These are phyloP conservation scores for Metarhizium humberi DNA, from an alignment of 2,329 filamentous ascomycete species.

Conservation along the genomic window DNA sequence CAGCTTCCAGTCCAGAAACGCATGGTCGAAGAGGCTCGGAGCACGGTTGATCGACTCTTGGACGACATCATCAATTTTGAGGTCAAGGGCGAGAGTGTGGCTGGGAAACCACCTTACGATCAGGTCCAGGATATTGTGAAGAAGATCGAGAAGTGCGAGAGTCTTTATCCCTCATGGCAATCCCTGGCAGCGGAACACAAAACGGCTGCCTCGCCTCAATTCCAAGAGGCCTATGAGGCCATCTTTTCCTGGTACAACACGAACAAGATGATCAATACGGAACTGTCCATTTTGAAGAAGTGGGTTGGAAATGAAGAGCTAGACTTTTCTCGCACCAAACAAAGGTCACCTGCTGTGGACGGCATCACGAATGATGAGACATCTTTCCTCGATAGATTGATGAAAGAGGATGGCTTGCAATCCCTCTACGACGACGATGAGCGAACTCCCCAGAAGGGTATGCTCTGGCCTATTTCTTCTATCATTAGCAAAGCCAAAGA, in stretches of 20 bases:
- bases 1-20: slow-evolving; percentile 77
- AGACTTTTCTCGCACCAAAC: slow-evolving; percentile 72
- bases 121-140: slow-evolving; percentile 85
- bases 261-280: slow-evolving; percentile 89
- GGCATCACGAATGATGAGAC: slow-evolving; percentile 76
- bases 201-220: slow-evolving; percentile 65
- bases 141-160: slow-evolving; percentile 84
- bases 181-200: slow-evolving; percentile 69
- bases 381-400: slow-evolving; percentile 84
- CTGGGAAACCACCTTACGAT: slow-evolving; percentile 75
- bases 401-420: slow-evolving; percentile 92
- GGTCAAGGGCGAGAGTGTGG: slow-evolving; percentile 88
- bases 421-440: slow-evolving; percentile 71
- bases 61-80: slow-evolving; percentile 89
- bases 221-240: slow-evolving; percentile 74
- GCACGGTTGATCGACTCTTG: slow-evolving; percentile 61
- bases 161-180: slow-evolving; percentile 71
- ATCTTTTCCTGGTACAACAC: slow-evolving; percentile 97
- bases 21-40: slow-evolving; percentile 77
- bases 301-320: slow-evolving; percentile 97
- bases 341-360: slow-evolving; percentile 52
- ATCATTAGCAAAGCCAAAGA: slow-evolving; percentile 92
- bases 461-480: slow-evolving; percentile 72
- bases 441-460: slow-evolving; percentile 49
- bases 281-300: slow-evolving; percentile 80